A percentile compares a stretch with the other conserved stretches of the same genome.
phyloP scores from a whole-genome alignment of 2,329 filamentous ascomycete species.

The Colletotrichum lupini region DNA sequence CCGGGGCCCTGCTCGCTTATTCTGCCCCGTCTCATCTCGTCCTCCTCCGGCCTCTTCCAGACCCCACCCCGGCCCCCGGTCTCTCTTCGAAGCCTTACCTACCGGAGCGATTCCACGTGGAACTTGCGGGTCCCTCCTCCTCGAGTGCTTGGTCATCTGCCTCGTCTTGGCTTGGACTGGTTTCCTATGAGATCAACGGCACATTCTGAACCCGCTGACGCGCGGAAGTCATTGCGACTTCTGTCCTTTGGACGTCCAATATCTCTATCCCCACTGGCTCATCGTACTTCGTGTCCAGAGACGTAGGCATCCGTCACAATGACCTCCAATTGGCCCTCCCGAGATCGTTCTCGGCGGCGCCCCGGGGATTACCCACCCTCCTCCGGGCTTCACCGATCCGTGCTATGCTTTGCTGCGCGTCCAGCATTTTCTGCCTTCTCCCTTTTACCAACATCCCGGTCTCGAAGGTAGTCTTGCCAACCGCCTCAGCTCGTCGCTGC shows the following conservation, averaged over 20 bases:
- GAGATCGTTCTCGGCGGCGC: not conserved
- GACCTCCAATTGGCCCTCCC: not conserved
- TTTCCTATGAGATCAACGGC: not conserved
- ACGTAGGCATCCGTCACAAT: slow-evolving; percentile 11
- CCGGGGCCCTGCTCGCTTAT: slow-evolving; percentile 1
- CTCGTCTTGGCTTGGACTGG: not conserved
- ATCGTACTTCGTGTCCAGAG: slow-evolving; percentile 33
- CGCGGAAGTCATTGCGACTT: slow-evolving; percentile 4
- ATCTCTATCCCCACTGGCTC: not conserved
- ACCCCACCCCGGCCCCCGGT: not conserved
- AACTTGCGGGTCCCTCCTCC: not conserved
- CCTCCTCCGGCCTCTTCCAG: not conserved
- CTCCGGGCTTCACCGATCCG: slow-evolving; percentile 11
- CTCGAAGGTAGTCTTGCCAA: not conserved
- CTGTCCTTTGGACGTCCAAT: not conserved
- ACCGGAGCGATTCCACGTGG: not conserved
- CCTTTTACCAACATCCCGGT: not conserved
- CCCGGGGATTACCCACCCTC: not conserved
- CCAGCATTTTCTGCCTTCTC: not conserved
- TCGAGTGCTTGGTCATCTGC: not conserved
- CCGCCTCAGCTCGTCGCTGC: slow-evolving; percentile 11
- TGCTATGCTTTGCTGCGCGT: not conserved
- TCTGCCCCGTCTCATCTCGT: not conserved
- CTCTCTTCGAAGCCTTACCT: not conserved
- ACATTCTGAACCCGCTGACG: slow-evolving; percentile 9